Conservation (phyloP, 345 rosid species). For the Iberis pinnata region DNA sequence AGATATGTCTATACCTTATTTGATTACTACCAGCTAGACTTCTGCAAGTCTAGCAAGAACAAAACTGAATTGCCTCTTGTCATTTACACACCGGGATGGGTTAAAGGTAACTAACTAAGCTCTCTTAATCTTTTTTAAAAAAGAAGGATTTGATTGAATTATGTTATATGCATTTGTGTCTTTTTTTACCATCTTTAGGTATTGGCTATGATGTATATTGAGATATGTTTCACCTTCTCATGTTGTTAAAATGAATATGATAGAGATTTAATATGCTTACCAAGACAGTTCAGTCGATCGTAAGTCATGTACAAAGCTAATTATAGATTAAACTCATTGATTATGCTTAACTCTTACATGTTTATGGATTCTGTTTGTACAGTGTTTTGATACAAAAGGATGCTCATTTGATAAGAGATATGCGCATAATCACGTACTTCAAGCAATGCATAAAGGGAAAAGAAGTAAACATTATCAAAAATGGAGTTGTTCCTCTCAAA, state of each 20-base stretch:
- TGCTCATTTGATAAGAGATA: constrained; percentile 62
- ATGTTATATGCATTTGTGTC: constrained; percentile 2
- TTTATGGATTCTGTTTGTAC: constrained; percentile 10
- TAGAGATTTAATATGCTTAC: constrained; percentile 65
- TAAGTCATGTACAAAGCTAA: constrained; percentile 36
- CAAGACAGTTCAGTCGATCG: constrained; percentile 66
- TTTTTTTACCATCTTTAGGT: constrained; percentile 42
- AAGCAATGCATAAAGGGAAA: constrained; percentile 66
- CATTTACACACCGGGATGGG: constrained; percentile 95
- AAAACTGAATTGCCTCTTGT: constrained; percentile 59
- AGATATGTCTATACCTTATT: constrained; percentile 47
- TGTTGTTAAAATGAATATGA: constrained; percentile 78
- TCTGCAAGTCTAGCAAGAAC: constrained; percentile 36
- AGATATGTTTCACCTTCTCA: constrained; percentile 65
- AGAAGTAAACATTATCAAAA: constrained; percentile 61
- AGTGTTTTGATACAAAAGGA: constrained; percentile 63
- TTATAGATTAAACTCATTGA: neutral
- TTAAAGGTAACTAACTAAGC: no score
- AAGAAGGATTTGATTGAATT: neutral
- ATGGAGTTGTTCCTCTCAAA: no score
- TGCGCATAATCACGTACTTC: constrained; percentile 72
- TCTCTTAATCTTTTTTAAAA: no score
- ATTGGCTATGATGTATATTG: constrained; percentile 77
- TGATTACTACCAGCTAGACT: constrained; percentile 53
- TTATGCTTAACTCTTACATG: neutral